Evolutionary conservation across 495 filamentous ascomycete genomes (phyloP).

Genomic region (Sphaerosporella brunnea): DNA sequence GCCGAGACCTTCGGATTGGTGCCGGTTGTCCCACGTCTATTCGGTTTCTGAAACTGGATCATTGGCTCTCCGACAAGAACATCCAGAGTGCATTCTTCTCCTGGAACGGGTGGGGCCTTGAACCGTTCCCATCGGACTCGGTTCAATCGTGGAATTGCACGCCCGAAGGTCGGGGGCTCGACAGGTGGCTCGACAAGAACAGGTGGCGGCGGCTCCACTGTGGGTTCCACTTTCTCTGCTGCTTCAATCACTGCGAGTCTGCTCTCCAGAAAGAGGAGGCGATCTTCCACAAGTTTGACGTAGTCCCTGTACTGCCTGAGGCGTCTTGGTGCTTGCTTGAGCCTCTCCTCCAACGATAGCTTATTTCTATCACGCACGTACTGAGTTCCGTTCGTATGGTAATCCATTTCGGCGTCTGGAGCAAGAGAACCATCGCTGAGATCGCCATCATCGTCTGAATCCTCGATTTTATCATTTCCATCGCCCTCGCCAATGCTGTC

Average conservation of each 20-base stretch:
- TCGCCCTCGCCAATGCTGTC: neutral
- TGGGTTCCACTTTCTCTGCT: neutral
- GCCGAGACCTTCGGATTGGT: neutral
- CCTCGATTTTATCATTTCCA: neutral
- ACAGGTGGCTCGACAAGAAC: too few species aligned
- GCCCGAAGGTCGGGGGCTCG: neutral
- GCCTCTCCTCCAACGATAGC: neutral
- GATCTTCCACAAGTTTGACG: neutral
- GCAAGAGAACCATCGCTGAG: neutral
- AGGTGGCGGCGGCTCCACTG: too few species aligned
- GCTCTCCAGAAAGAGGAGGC: neutral
- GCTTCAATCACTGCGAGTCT: neutral
- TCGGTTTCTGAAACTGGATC: neutral
- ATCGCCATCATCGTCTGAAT: neutral
- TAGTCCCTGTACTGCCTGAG: neutral
- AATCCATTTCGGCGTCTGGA: neutral
- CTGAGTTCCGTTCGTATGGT: neutral
- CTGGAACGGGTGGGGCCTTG: neutral
- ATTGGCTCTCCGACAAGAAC: neutral
- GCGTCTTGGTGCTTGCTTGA: neutral
- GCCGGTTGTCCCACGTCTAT: neutral
- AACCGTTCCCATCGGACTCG: neutral
- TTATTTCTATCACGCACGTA: neutral
- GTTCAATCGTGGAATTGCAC: neutral
- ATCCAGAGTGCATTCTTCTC: neutral